Evolutionary conservation across 202 grass and related monocot genomes (phyloP).

Genomic region (Setaria italica): DNA sequence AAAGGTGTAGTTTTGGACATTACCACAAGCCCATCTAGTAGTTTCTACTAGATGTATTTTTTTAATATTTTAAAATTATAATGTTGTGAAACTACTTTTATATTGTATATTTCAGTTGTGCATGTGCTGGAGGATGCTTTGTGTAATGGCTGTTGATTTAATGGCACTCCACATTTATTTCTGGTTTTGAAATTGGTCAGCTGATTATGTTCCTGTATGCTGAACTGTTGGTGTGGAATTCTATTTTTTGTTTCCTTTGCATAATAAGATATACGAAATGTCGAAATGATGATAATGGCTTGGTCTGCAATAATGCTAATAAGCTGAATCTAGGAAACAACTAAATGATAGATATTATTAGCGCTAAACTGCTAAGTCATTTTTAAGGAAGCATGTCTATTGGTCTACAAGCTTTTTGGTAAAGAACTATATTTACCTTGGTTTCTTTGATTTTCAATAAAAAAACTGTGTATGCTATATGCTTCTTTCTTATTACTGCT

Average conservation of each 20-base stretch:
- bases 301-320: background rate
- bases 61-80: background rate
- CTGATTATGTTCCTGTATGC: conserved; percentile 16
- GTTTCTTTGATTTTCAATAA: background rate
- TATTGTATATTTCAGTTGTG: background rate
- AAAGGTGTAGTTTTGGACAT: conserved; percentile 13
- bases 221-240: conserved; percentile 9
- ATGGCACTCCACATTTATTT: background rate
- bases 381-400: background rate
- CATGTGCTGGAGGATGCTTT: background rate
- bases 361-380: background rate
- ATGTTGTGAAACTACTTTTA: background rate
- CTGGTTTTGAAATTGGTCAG: conserved; percentile 12
- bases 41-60: background rate
- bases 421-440: background rate
- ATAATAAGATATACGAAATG: background rate
- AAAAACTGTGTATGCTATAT: background rate
- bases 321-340: background rate
- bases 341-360: background rate
- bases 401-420: conserved; percentile 10
- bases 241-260: conserved; percentile 12
- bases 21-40: background rate
- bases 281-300: background rate
- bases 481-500: background rate
- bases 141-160: background rate